phyloP scores from a whole-genome alignment of 2,329 filamentous ascomycete genomes.

The Stagonosporopsis tanaceti region DNA sequence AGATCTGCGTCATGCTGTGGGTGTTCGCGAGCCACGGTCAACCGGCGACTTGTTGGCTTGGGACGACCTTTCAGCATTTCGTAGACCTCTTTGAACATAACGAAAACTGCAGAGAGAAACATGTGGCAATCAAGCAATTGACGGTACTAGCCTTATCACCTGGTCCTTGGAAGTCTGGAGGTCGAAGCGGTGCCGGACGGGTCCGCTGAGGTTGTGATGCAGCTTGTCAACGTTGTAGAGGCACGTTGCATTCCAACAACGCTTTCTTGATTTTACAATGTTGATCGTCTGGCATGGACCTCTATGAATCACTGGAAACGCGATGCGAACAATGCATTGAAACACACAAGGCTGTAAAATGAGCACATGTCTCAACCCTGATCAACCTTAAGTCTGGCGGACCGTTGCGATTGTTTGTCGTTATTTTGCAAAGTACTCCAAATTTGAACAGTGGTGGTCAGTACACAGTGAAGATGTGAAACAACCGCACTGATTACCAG shows the following conservation, averaged over 20 bases:
- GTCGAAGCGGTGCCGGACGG: background rate
- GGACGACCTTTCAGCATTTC: background rate
- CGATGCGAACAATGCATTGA: background rate
- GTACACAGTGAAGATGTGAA: background rate
- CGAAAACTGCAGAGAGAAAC: background rate
- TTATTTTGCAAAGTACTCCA: background rate
- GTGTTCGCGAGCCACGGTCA: background rate
- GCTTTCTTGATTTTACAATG: background rate
- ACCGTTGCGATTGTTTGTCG: background rate
- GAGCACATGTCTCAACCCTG: background rate
- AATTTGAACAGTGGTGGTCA: background rate
- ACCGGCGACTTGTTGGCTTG: background rate
- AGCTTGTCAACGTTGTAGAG: background rate
- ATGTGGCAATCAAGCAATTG: background rate
- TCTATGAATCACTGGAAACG: background rate
- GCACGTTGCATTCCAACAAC: background rate
- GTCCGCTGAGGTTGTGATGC: background rate
- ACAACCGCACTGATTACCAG: background rate
- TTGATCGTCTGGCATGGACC: background rate
- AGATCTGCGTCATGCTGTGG: background rate
- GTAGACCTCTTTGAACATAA: background rate
- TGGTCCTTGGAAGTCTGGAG: background rate
- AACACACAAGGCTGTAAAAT: background rate
- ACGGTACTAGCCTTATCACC: background rate
- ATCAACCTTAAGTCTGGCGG: background rate